These are phyloP conservation scores for Aspergillus taichungensis DNA, from an alignment of 495 filamentous ascomycete genomes.

Conservation along the genomic window DNA sequence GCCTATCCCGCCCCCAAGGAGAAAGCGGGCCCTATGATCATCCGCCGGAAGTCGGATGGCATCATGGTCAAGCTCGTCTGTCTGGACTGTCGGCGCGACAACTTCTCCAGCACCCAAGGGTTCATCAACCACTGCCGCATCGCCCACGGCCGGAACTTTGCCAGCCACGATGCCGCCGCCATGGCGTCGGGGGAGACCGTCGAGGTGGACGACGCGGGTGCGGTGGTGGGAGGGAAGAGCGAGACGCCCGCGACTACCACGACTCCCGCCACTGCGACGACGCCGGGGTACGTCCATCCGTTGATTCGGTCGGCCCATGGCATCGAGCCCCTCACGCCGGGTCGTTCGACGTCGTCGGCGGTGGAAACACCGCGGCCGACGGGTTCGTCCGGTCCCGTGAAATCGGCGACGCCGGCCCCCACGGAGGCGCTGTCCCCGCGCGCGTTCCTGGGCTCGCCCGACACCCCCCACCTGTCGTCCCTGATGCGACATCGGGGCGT, in stretches of 20 bases:
- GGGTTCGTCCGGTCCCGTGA: slow-evolving; percentile 1
- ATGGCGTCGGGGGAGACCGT: slow-evolving; percentile 75
- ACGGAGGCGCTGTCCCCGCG: slow-evolving; percentile 12
- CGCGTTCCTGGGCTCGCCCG: slow-evolving; percentile 44
- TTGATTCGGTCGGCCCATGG: slow-evolving; percentile 52
- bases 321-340: slow-evolving; percentile 31
- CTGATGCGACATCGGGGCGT: slow-evolving; percentile 58
- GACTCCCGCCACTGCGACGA: slow-evolving; percentile 18
- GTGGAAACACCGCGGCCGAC: slow-evolving; percentile 27
- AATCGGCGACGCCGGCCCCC: slow-evolving; percentile 5
- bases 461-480: slow-evolving; percentile 68
- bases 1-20: slow-evolving; percentile 65
- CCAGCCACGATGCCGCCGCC: slow-evolving; percentile 93
- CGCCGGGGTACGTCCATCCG: slow-evolving; percentile 58
- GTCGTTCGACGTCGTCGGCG: slow-evolving; percentile 4
- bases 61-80: slow-evolving; percentile 73
- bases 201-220: slow-evolving; percentile 55
- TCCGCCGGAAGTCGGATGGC: slow-evolving; percentile 52
- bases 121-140: slow-evolving; percentile 99
- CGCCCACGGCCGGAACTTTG: slow-evolving; percentile 80
- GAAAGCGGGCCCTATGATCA: slow-evolving; percentile 50
- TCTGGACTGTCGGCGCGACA: slow-evolving; percentile 74
- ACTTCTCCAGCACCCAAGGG: slow-evolving; percentile 91
- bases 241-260: slow-evolving; percentile 22
- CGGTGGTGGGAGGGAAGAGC: slow-evolving; percentile 44